These are phyloP conservation scores for Ceriops tagal DNA, from an alignment of 345 rosid species.

Conservation along the genomic window DNA sequence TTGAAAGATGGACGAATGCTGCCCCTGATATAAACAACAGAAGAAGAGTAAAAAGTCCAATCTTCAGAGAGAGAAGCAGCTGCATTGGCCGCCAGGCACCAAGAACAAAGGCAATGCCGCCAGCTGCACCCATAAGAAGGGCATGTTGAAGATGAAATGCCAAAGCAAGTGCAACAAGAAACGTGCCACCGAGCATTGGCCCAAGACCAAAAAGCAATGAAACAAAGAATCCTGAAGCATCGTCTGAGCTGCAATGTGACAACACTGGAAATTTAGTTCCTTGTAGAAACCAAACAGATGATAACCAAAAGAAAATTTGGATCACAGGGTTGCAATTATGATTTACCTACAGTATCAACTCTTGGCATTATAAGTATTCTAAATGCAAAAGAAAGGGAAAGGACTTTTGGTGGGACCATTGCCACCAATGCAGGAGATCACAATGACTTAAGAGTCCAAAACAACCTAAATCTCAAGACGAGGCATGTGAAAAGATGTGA, in stretches of 20 bases:
- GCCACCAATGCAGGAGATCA: too few species aligned
- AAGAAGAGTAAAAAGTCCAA: constrained; percentile 62
- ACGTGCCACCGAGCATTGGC: constrained; percentile 79
- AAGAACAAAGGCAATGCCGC: constrained; percentile 92
- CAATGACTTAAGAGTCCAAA: too few species aligned
- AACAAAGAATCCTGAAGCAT: constrained; percentile 95
- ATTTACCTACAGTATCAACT: background rate
- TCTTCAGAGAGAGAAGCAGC: constrained; percentile 67
- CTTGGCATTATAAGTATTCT: background rate
- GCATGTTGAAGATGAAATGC: constrained; percentile 85
- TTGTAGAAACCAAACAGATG: constrained; percentile 5
- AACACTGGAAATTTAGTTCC: constrained; percentile 11
- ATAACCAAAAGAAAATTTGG: background rate
- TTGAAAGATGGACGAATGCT: constrained; percentile 45
- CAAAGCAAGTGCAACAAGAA: constrained; percentile 72
- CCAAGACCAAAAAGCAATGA: constrained; percentile 97
- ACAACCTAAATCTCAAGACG: too few species aligned
- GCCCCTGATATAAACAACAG: constrained; percentile 61
- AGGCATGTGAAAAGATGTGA: too few species aligned
- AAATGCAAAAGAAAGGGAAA: background rate
- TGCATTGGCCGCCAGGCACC: constrained; percentile 89
- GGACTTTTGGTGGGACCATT: background rate
- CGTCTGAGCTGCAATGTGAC: constrained; percentile 73
- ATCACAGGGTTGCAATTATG: too few species aligned
- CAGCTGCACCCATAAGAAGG: constrained; percentile 86